Conservation (phyloP, 129 eudicot species). For the Daucus carota region DNA sequence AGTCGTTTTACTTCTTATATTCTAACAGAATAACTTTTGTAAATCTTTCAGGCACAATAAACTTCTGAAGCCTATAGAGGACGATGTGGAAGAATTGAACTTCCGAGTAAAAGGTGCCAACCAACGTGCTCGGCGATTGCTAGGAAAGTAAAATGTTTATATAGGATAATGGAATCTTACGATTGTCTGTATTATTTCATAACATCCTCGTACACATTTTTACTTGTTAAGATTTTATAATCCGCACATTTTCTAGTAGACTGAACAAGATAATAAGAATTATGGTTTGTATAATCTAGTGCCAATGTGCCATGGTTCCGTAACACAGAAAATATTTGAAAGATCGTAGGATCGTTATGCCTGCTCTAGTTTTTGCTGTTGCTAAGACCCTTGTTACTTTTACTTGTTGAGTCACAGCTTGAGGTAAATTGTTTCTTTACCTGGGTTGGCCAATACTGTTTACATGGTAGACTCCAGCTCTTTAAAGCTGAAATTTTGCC, state of each 20-base stretch:
- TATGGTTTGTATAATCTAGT: not conserved
- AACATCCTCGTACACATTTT: not conserved
- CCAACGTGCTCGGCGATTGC: constrained; percentile 61
- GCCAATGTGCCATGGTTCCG: not conserved
- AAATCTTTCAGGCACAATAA: constrained; percentile 60
- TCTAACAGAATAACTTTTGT: not conserved
- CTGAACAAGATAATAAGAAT: not conserved
- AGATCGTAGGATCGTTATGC: not conserved
- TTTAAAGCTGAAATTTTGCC: not conserved
- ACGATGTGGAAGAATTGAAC: constrained; percentile 65
- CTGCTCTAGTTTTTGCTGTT: not conserved
- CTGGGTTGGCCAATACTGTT: not conserved
- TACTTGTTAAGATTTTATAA: not conserved
- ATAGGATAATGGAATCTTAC: not conserved
- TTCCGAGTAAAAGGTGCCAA: constrained; percentile 61
- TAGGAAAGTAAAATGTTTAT: constrained; percentile 43
- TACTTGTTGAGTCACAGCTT: not conserved
- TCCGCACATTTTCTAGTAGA: not conserved
- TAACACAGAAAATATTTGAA: not conserved
- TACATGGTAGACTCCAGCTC: not conserved
- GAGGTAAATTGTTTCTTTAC: not conserved
- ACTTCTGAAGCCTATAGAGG: constrained; percentile 49
- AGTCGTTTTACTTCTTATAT: not conserved
- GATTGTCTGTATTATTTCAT: not conserved
- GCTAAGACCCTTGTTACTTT: not conserved